Percentiles rank a stretch among this genome's conserved stretches.
Evolutionary conservation across 192 early-diverging fungal species (phyloP).

Genomic region (Mortierella hygrophila): DNA sequence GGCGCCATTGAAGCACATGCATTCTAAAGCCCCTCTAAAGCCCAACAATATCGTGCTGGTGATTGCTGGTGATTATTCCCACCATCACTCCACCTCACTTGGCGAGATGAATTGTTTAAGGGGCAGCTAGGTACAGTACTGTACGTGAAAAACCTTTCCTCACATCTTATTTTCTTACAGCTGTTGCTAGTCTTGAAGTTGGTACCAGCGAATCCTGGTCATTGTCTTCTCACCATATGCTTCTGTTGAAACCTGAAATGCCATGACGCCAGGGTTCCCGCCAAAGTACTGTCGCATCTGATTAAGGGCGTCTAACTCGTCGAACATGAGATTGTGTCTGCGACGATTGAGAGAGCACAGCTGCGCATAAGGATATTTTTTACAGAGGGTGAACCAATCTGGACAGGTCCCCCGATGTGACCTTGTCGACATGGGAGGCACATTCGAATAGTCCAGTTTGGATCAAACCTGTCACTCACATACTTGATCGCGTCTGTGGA

Average conservation of each 20-base stretch:
- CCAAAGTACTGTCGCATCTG: not conserved
- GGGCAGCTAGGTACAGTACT: too few relatives aligned
- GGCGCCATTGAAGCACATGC: too few relatives aligned
- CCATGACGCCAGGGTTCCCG: not conserved
- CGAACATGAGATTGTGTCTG: not conserved
- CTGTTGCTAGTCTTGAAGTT: too few relatives aligned
- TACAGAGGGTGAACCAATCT: not conserved
- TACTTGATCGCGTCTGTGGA: constrained; percentile 6
- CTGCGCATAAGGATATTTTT: not conserved
- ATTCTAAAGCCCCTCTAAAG: too few relatives aligned
- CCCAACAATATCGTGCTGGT: too few relatives aligned
- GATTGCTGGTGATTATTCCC: too few relatives aligned
- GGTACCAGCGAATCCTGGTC: constrained; percentile 25
- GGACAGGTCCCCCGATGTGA: not conserved
- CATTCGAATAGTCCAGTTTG: constrained; percentile 21
- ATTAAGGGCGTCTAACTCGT: not conserved
- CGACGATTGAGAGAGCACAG: too few relatives aligned
- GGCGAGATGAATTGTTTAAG: too few relatives aligned
- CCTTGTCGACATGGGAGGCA: constrained; percentile 14
- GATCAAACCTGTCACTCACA: constrained; percentile 19
- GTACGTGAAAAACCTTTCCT: too few relatives aligned
- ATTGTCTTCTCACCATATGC: constrained; percentile 1
- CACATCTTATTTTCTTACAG: too few relatives aligned
- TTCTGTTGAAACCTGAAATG: not conserved
- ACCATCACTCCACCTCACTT: too few relatives aligned